Base-by-base conservation (phyloP, 257 asterid species). In the Ajuga chamaepitys region DNA sequence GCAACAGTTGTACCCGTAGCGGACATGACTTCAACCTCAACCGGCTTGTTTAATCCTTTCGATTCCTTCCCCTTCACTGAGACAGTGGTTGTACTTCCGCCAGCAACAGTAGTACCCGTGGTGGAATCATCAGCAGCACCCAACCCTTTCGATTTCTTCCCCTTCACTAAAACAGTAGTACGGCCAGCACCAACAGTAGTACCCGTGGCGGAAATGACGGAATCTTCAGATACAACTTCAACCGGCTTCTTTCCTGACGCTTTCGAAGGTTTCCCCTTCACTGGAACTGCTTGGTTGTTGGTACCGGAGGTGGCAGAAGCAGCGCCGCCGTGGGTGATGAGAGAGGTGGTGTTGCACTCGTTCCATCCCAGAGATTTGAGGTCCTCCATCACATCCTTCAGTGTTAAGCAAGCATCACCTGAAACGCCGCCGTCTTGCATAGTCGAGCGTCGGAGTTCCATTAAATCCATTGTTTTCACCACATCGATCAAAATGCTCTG, bases 311-410 rank as follows among this genome's bases (percentile, higher is more conserved):
- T 11, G 45, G 75, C 48, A 4, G 75, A 14, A 11, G 14, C 55
- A 10, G 42, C 75, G 50, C 65, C 68, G 72, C 83, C 75, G 24
- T 56, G 70, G 51, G 75, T 79, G 70, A 70, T 70, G 54, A 88
- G 69, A 54, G 95, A 88, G 69, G 91, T 82, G 72, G 78, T 73
- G 69, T 86, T 83, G 71, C 95, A 88, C 73, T 86, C 95, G 0
- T 82, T 72, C 97, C 97, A 88, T 38, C 80, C 62, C 64, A 86
- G 86, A 53, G 11, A 62, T 44, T 79, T 80, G 60, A 90, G 80
- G 71, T 84, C 86, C 47, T 58, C 55, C 62, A 72, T 70, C 56
- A 79, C 90, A 45, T 78, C 88, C 37, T 79, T 60, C 48, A 84
- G 60, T 9, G 81, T 28, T 41, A 82, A 42, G 52, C 65, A 8